Evolutionary conservation across 441 rosid species (phyloP), one percentile per base, ranked within the genome.

Genomic region (Manihot esculenta): DNA sequence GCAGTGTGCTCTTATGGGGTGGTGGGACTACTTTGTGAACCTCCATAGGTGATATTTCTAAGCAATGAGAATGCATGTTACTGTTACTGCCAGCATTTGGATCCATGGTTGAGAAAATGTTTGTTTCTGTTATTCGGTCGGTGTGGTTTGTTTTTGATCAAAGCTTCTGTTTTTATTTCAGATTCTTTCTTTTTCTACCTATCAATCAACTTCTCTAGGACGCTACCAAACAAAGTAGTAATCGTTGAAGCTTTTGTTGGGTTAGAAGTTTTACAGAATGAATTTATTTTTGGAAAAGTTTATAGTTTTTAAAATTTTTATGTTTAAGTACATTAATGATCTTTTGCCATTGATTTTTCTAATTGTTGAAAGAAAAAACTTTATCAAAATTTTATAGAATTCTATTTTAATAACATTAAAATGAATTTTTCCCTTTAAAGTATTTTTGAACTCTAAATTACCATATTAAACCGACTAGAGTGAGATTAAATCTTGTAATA

Each of bases 11-110:
- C 64, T 59, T 81, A 41, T 64, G 87, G 26, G 97, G 98, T 55
- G 98, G 98, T 24, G 84, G 76, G 48, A 72, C 88, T 38, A 93
- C 98, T 74, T 72, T 78, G 76, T 91, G 97, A 14, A 81, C 84
- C 77, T 84, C 96, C 87, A 85, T 83, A 62, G 74, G 54, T 38
- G 76, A 8, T 70, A 75, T 84, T 71, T 78, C 82, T 35, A 76
- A 53, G 82, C 72, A 73, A 64, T 38, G 62, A 35, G 65, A 33
- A 17, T 57, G 66, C 64, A 51, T 58, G 74, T 11, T 66, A 70
- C 33, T 58, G 74, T 14, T 66, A 70, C 33, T 62, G 70, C 72
- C 14, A 12, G 68, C 41, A 62, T 71, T 65, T 35, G 80, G 80
- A 44, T 76, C 84, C 81, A 78, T 77, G 62, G 65, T 41, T 1